Evolutionary conservation across 371 early-diverging fungal species (phyloP), one percentile per base, ranked within the genome.

Genomic region (Zychaea mexicana): DNA sequence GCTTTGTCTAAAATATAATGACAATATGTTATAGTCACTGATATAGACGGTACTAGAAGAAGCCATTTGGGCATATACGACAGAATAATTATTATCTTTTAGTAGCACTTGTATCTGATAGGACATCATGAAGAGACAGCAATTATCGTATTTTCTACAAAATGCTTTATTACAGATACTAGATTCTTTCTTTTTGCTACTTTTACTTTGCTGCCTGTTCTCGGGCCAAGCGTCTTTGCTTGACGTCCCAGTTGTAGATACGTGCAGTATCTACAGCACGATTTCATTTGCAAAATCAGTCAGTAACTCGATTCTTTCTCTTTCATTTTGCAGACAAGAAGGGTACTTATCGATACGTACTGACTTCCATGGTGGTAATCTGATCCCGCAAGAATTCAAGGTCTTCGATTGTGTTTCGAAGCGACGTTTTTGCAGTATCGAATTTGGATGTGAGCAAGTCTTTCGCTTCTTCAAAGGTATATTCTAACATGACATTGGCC

Each of bases 291-390:
- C n/a, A n/a, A n/a, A n/a, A n/a, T n/a, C n/a, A n/a, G n/a, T n/a
- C n/a, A n/a, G n/a, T n/a, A n/a, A n/a, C n/a, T n/a, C n/a, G n/a
- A n/a, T n/a, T n/a, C n/a, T n/a, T n/a, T n/a, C n/a, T n/a, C n/a
- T n/a, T n/a, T n/a, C n/a, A n/a, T n/a, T n/a, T n/a, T n/a, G n/a
- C n/a, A n/a, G n/a, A n/a, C n/a, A n/a, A n/a, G n/a, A n/a, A n/a
- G n/a, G n/a, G n/a, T n/a, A n/a, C n/a, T n/a, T 22, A 15, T 26
- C 19, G 30, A 45, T 31, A 60, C 60, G 13, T 85, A 86, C 87
- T 98, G 82, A 98, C 98, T 81, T 98, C 98, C 94, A 97, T 96
- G 27, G 96, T 97, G 3, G 98, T 98, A 71, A 97, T 95, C 78
- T 98, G 98, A 64, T 94, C 94, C 65, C 96, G 82, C 75, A 98